These are phyloP conservation scores for Wickerhamiella nectarea DNA, from an alignment of 805 yeast species.

Conservation along the genomic window DNA sequence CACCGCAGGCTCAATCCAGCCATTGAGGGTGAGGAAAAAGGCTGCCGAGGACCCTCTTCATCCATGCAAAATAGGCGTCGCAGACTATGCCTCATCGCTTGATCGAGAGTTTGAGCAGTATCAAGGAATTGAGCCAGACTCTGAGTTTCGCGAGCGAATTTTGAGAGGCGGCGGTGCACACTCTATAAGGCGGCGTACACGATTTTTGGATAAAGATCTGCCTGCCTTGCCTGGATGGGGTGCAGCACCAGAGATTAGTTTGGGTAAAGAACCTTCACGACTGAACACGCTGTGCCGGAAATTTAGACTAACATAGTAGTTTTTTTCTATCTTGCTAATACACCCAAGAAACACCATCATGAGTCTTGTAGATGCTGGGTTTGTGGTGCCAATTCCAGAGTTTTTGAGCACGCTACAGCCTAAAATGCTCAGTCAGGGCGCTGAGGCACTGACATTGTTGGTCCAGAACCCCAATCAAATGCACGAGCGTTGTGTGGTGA, in stretches of 20 bases:
- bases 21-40: neutral
- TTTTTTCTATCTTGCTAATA: neutral
- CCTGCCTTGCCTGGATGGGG: constrained; percentile 1
- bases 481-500: constrained; percentile 41
- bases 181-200: neutral
- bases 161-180: neutral
- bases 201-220: constrained; percentile 4
- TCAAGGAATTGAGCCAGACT: constrained; percentile 6
- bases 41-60: neutral
- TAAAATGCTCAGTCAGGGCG: constrained; percentile 19
- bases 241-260: too few relatives aligned
- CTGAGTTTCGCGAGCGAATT: constrained; percentile 6
- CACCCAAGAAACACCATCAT: neutral
- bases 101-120: constrained; percentile 2
- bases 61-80: neutral
- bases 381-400: constrained; percentile 15
- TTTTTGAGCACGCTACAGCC: constrained; percentile 11
- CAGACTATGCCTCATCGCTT: neutral
- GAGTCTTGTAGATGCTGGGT: constrained; percentile 1
- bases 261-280: neutral
- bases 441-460: constrained; percentile 19
- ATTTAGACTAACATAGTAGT: neutral
- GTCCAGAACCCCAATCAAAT: neutral
- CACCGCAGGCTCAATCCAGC: neutral
- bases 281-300: neutral